Conservation (phyloP, 2,329 filamentous ascomycete species). For the Cyphellophora europaea region DNA sequence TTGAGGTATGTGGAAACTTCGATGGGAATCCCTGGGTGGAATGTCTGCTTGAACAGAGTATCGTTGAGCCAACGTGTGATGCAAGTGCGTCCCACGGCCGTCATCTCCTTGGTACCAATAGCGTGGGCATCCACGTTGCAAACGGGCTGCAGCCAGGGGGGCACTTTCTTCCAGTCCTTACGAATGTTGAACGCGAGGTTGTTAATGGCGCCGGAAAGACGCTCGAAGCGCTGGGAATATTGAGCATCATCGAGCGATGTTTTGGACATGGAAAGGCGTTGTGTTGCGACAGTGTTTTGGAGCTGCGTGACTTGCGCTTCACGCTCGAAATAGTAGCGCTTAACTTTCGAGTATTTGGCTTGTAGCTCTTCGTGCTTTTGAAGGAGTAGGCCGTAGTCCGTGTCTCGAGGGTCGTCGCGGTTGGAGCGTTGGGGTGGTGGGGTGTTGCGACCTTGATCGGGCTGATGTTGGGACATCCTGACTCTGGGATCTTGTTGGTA, state of each 20-base stretch:
- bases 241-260: constrained; percentile 93
- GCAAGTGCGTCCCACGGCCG: constrained; percentile 78
- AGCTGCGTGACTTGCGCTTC: constrained; percentile 83
- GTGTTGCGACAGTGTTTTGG: constrained; percentile 95
- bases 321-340: constrained; percentile 93
- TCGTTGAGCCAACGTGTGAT: constrained; percentile 86
- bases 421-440: constrained; percentile 28
- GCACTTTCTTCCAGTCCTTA: constrained; percentile 81
- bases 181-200: constrained; percentile 93
- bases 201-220: constrained; percentile 86
- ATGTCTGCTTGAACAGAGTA: constrained; percentile 82
- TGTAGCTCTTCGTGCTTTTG: constrained; percentile 42
- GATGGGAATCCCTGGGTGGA: constrained; percentile 79
- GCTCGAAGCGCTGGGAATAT: constrained; percentile 79
- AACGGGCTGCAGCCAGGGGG: constrained; percentile 66
- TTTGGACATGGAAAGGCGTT: constrained; percentile 86
- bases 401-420: constrained; percentile 29
- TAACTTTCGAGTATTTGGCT: constrained; percentile 95
- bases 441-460: constrained; percentile 38
- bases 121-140: constrained; percentile 79
- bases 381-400: constrained; percentile 36
- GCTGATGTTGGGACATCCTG: constrained; percentile 16
- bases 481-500: constrained; percentile 21
- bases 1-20: constrained; percentile 71
- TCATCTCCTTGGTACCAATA: constrained; percentile 96